Conservation (phyloP, 768 basidiomycete genomes). For the Kwoniella sp. region DNA sequence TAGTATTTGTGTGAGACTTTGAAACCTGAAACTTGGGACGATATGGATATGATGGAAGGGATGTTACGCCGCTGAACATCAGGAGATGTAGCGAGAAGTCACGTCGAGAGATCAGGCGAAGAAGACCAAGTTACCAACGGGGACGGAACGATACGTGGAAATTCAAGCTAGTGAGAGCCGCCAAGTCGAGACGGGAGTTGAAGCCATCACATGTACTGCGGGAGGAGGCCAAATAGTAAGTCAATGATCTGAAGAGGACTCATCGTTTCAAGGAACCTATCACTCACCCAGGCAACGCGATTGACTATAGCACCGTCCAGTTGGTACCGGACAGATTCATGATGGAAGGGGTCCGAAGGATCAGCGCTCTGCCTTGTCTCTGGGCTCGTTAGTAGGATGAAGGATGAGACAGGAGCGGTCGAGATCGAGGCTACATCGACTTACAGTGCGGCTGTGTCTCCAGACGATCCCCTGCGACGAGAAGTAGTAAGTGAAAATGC, state of each 20-base stretch:
- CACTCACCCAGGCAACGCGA: slow-evolving; percentile 28
- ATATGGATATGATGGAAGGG: too few species aligned
- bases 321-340: too few species aligned
- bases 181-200: background rate
- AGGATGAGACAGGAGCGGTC: background rate
- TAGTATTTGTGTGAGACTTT: too few species aligned
- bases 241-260: background rate
- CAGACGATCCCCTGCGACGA: slow-evolving; percentile 28
- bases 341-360: background rate
- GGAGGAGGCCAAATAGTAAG: background rate
- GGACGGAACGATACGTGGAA: too few species aligned
- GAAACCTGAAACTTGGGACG: too few species aligned
- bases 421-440: too few species aligned
- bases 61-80: too few species aligned
- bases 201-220: background rate
- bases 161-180: too few species aligned
- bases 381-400: background rate
- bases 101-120: too few species aligned
- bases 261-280: too few species aligned
- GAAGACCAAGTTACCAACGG: too few species aligned
- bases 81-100: too few species aligned
- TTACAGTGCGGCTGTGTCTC: slow-evolving; percentile 15
- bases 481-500: background rate
- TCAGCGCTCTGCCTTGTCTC: background rate
- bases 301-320: slow-evolving; percentile 30